A percentile compares a stretch with the other conserved stretches of the same genome.
Conservation (phyloP, 352 stramenopile genomes). For the Pythium sukuiense region DNA sequence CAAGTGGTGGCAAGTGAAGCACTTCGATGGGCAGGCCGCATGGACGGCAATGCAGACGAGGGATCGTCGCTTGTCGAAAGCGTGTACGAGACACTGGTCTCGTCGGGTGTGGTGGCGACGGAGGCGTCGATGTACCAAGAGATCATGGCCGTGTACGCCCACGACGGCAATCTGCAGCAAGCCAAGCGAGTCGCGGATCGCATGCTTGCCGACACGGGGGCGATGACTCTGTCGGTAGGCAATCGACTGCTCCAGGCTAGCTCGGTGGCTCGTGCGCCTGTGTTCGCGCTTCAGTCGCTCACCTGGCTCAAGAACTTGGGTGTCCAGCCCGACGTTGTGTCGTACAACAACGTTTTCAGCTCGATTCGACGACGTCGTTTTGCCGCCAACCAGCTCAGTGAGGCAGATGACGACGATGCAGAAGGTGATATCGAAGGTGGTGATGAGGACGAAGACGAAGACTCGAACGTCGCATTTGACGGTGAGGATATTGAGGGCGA, state of each 20-base stretch:
- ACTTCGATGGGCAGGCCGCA: slow-evolving; percentile 48
- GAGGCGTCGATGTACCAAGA: slow-evolving; percentile 31
- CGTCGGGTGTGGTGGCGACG: slow-evolving; percentile 3
- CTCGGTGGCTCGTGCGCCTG: slow-evolving; percentile 34
- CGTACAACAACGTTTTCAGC: slow-evolving; percentile 61
- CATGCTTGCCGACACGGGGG: slow-evolving; percentile 50
- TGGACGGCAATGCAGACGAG: slow-evolving; percentile 13
- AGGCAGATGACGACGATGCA: slow-evolving; percentile 20
- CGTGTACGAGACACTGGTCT: slow-evolving; percentile 18
- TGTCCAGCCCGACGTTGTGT: slow-evolving; percentile 38
- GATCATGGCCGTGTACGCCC: slow-evolving; percentile 54
- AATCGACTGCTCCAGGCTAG: slow-evolving; percentile 66
- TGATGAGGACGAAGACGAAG: slow-evolving; percentile 25
- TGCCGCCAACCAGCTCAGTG: neutral
- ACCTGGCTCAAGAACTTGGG: slow-evolving; percentile 35
- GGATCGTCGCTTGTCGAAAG: slow-evolving; percentile 6
- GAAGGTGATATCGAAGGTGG: slow-evolving; percentile 23
- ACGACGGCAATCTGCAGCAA: slow-evolving; percentile 45
- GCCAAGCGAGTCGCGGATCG: slow-evolving; percentile 38
- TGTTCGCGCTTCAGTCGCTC: slow-evolving; percentile 45
- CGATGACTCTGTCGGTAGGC: slow-evolving; percentile 41
- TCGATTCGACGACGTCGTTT: slow-evolving; percentile 32
- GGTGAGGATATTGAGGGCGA: slow-evolving; percentile 13
- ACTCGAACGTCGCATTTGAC: slow-evolving; percentile 17
- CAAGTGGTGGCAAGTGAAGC: slow-evolving; percentile 27